Base-by-base conservation (phyloP, 352 stramenopile genomes). In the Phytophthora ramorum region DNA sequence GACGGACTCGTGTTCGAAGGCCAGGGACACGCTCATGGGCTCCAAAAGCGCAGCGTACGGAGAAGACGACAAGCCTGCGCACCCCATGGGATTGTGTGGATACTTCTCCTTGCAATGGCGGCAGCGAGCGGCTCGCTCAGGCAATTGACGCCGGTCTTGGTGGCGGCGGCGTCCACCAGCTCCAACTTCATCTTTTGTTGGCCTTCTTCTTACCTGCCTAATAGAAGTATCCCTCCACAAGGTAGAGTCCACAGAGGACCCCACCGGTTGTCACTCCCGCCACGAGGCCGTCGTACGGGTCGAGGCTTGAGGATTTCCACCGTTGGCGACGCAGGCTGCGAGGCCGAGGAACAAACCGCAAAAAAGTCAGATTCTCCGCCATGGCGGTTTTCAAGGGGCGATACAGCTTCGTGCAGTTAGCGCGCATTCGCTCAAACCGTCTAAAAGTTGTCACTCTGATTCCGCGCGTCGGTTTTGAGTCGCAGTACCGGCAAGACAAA, bases 61-160 rank as follows among this genome's bases (percentile, higher is more conserved):
- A 57, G 80, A 76, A 58, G 80, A 66, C 52, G 67, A 44, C 34
- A 87, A 83, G 14, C 35, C 70, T 55, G 55, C 48, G 38, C 62
- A 60, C 17, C 59, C 58, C 1, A 68, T 80, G 26, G 85, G 84
- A 38, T 70, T 94, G 22, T 96, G 88, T 40, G 71, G 81, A n/a
- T 96, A 86, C 66, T 85, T 96, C 58, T 89, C 81, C 14, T 75
- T 96, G 47, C 97, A 75, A 99, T 98, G 47, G 97, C 97, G 50
- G 97, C 98, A 45, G 98, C 97, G 19, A 98, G 96, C 37, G 98
- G 98, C 79, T 99, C 98, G 77, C 98, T 99, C 75, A 99, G n/a
- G n/a, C n/a, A n/a, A n/a, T n/a, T n/a, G n/a, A 99, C 84, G 16
- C 96, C 97, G 7, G 97, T 97, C 61, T 91, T 78, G 49, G 91